Evolutionary conservation across 805 yeast species (phyloP), one percentile per base, ranked within the genome.

Genomic region (Candida coleopterorum): DNA sequence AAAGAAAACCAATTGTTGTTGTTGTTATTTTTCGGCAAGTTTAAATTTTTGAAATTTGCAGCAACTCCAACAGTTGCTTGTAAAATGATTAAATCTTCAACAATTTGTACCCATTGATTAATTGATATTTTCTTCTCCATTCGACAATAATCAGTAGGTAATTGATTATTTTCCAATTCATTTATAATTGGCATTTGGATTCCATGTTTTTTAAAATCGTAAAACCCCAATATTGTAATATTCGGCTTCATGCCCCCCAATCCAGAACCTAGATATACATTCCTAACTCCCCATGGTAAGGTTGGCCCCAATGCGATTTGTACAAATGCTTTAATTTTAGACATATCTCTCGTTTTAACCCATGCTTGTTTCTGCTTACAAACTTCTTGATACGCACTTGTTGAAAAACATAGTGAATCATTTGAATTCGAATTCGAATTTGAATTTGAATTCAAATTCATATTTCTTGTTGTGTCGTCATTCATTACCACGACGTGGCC

Each of bases 171-270:
- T 18, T 44, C 43, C 15, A 39, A 39, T 8, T 41, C 36, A 6
- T 70, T 43, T 7, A 46, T 33, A 6, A 25, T 12, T 1, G 68
- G 68, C 26, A 57, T 42, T 8, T 52, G 52, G 12, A 60, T 49
- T 1, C 70, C 69, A 40, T 62, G 69, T 37, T 64, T 64, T 17
- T 55, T 59, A 41, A 81, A 66, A 52, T 90, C 95, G 48, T 81
- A 85, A 51, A 88, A 88, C 0, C 97, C 97, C 22, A 93, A 42
- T 0, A 93, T 94, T 0, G 96, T 86, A 35, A 93, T 89, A 53
- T 93, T 93, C 2, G 98, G 98, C 50, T 77, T 82, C 98, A 93
- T 93, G 9, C 96, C 97, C 6, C 99, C 99, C n/a, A 93, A 66
- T 0, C 99, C 99, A 3, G 95, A 84, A 0, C 97, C 97, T 41